These are phyloP conservation scores for Willaertia magna DNA, from an alignment of 208 protist species.

Conservation along the genomic window DNA sequence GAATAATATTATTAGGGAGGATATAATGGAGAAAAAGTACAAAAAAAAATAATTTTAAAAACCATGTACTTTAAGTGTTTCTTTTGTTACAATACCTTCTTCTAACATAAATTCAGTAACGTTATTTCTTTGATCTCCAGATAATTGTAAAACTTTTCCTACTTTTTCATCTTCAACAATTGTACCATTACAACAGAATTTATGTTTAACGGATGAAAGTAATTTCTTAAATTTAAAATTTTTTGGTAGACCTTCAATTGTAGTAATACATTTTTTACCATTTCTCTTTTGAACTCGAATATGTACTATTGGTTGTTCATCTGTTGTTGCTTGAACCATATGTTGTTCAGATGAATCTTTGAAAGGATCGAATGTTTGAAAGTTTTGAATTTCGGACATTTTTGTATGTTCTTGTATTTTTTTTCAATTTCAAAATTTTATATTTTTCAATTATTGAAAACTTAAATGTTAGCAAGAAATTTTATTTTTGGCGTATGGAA, in stretches of 20 bases:
- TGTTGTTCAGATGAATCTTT: neutral
- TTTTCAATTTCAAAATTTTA: too few species aligned
- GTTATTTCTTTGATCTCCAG: slow-evolving; percentile 84
- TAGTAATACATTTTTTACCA: slow-evolving; percentile 86
- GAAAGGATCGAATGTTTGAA: neutral
- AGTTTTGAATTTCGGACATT: neutral
- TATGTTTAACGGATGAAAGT: slow-evolving; percentile 50
- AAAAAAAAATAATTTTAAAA: slow-evolving; percentile 47
- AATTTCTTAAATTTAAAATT: slow-evolving; percentile 81
- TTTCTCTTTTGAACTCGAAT: slow-evolving; percentile 91
- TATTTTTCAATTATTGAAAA: too few species aligned
- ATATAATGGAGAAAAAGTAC: too few species aligned
- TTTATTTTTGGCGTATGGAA: too few species aligned
- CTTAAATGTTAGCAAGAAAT: too few species aligned
- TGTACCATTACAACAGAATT: slow-evolving; percentile 84
- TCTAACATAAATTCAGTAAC: slow-evolving; percentile 75
- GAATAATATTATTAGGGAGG: too few species aligned
- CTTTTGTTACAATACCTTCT: slow-evolving; percentile 63
- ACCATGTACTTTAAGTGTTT: slow-evolving; percentile 83
- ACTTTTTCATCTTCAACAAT: slow-evolving; percentile 62
- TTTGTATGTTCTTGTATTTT: too few species aligned
- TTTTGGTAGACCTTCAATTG: slow-evolving; percentile 76
- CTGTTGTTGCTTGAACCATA: neutral
- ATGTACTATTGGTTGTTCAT: slow-evolving; percentile 47
- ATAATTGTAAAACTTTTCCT: slow-evolving; percentile 84